Base-by-base conservation (phyloP, 1,139 yeast species). In the Suhomyces kunorum region DNA sequence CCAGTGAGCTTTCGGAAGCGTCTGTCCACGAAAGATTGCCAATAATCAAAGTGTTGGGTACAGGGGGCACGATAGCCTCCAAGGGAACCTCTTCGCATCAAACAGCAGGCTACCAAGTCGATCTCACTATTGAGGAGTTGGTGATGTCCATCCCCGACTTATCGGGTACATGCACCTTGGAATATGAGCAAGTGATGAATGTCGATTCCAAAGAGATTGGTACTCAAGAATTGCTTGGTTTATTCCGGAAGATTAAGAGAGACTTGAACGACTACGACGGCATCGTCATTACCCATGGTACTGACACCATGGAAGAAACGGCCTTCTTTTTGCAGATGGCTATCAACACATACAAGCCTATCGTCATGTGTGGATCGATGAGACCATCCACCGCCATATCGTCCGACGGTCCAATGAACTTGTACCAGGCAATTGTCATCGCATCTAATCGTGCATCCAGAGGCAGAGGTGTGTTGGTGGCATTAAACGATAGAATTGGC, bases 31-130 rank as follows among this genome's bases (percentile, higher is more conserved):
- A 47, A 6, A 40, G 45, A 20, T 48, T 69, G 29, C 80, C 80
- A 1, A 57, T 58, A 5, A 64, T 82, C 36, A 81, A 81, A 49
- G 79, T 82, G 16, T 62, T 82, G 25, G 88, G 87, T 2, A 82
- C 88, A 1, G 88, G 88, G 8, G 88, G 88, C 11, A 82, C 88
- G 3, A 82, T 82, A 49, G 87, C 87, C 1, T 79, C 87, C 1
- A 80, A 80, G 53, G 86, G 85, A 0, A 58, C 67, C 1, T 56
- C 70, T 11, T 65, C 80, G 1, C 71, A 80, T 20, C 80, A 78
- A 44, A 81, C 87, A 2, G 85, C 86, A 1, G 87, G 87, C 1
- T 82, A 82, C 54, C 69, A 78, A 42, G 87, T 82, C 2, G 87
- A 80, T 55, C 63, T 82, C 47, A 78, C 86, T 9, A 78, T 81